phyloP scores from a whole-genome alignment of 345 rosid genomes.

The Garcia nutans region DNA sequence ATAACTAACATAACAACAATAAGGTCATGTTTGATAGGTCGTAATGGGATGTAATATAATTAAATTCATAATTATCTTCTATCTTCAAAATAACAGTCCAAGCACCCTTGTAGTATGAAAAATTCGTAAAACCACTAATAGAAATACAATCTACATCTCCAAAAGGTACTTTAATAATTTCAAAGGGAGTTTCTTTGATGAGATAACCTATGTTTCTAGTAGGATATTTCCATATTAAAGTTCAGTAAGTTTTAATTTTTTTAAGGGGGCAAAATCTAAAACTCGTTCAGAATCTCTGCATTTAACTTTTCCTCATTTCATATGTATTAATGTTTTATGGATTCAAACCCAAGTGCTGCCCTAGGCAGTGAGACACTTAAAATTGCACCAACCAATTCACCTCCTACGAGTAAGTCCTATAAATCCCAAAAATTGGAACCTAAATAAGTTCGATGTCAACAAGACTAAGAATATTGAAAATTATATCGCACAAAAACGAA shows the following conservation, averaged over 20 bases:
- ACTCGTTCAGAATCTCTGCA: background rate
- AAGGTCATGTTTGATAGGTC: too few relatives aligned
- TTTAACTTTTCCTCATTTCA: too few relatives aligned
- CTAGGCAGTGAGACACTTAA: too few relatives aligned
- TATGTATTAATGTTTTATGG: too few relatives aligned
- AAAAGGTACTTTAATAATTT: background rate
- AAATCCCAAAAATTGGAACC: background rate
- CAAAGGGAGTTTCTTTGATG: background rate
- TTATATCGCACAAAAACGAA: background rate
- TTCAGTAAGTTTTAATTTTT: background rate
- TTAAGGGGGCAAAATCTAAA: background rate
- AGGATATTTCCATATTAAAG: background rate
- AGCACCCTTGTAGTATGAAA: background rate
- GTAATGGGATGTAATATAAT: too few relatives aligned
- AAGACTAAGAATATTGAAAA: background rate
- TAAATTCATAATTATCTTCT: background rate
- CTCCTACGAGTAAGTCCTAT: background rate
- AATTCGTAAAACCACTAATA: background rate
- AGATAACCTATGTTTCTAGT: background rate
- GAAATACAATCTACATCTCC: background rate
- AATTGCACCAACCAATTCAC: background rate
- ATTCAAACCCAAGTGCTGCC: too few relatives aligned
- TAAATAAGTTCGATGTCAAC: too few relatives aligned
- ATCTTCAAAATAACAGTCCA: background rate
- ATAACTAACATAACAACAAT: background rate